Percentiles rank a stretch among this genome's conserved stretches.
Evolutionary conservation across 352 stramenopile species (phyloP).

Genomic region (Phytopythium vexans): DNA sequence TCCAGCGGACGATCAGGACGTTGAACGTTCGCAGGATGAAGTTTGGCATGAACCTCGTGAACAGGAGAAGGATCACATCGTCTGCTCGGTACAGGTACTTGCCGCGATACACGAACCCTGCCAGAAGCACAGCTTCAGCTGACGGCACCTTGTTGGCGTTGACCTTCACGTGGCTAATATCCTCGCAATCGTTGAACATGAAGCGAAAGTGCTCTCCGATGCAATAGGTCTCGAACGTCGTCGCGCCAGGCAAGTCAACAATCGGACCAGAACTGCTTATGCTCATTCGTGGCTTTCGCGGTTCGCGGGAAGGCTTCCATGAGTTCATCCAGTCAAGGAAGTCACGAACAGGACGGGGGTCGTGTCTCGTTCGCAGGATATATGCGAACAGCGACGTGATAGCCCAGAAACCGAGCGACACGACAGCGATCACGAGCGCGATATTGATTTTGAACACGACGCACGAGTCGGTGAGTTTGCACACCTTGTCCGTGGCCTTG

Average conservation of each 20-base stretch:
- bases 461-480: constrained; percentile 22
- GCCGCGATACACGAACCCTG: constrained; percentile 2
- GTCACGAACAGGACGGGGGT: constrained; percentile 14
- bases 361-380: constrained; percentile 17
- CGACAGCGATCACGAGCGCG: constrained; percentile 13
- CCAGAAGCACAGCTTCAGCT: constrained; percentile 3
- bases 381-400: constrained; percentile 17
- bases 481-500: constrained; percentile 21
- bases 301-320: neutral
- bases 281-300: neutral
- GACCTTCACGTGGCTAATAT: constrained; percentile 5
- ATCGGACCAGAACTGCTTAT: constrained; percentile 2
- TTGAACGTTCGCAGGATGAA: constrained; percentile 13
- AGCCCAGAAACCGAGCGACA: constrained; percentile 9
- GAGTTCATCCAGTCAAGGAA: neutral
- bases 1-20: constrained; percentile 13
- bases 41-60: constrained; percentile 5
- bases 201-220: constrained; percentile 6
- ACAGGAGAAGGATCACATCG: constrained; percentile 6
- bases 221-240: constrained; percentile 6
- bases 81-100: constrained; percentile 6
- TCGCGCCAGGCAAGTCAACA: constrained; percentile 3
- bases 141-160: neutral
- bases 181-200: constrained; percentile 9
- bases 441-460: constrained; percentile 13